Conservation (phyloP, 371 early-diverging fungal species). For the Apophysomyces sp. region DNA sequence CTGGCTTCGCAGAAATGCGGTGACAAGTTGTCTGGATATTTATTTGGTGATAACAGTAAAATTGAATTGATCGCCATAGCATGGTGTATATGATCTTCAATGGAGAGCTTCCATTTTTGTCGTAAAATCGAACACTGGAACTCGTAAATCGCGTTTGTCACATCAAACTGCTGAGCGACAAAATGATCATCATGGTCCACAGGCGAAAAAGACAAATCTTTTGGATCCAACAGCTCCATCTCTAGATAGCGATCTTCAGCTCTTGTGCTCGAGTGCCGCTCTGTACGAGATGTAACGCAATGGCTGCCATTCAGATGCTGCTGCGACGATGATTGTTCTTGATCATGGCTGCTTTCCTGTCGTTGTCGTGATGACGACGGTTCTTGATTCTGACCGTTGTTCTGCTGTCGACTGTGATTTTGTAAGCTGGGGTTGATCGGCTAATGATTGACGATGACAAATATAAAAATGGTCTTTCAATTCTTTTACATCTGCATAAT, state of each 20-base stretch:
- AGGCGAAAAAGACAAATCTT: constrained; percentile 12
- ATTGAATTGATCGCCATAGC: constrained; percentile 13
- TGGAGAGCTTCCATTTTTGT: not conserved
- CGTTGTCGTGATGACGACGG: constrained; percentile 5
- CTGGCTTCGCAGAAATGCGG: constrained; percentile 7
- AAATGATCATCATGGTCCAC: constrained; percentile 10
- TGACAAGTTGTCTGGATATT: constrained; percentile 10
- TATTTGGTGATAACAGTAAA: constrained; percentile 14
- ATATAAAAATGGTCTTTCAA: constrained; percentile 8
- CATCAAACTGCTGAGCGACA: constrained; percentile 3
- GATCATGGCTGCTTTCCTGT: constrained; percentile 6
- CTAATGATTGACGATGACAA: constrained; percentile 10
- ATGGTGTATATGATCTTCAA: constrained; percentile 8
- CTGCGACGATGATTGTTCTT: constrained; percentile 4
- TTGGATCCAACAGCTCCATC: constrained; percentile 11
- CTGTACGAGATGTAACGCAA: constrained; percentile 7
- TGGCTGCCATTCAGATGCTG: constrained; percentile 6
- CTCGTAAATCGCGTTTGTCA: constrained; percentile 8
- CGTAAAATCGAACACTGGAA: constrained; percentile 4
- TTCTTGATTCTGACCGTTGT: constrained; percentile 8
- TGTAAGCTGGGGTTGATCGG: constrained; percentile 7
- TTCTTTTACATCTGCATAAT: constrained; percentile 7
- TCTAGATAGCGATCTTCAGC: constrained; percentile 15
- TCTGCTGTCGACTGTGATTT: constrained; percentile 7
- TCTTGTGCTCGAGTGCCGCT: constrained; percentile 14